Percentiles rank a stretch among this genome's conserved stretches.
phyloP scores from a whole-genome alignment of 768 basidiomycete species.

The Collybia mongolica region DNA sequence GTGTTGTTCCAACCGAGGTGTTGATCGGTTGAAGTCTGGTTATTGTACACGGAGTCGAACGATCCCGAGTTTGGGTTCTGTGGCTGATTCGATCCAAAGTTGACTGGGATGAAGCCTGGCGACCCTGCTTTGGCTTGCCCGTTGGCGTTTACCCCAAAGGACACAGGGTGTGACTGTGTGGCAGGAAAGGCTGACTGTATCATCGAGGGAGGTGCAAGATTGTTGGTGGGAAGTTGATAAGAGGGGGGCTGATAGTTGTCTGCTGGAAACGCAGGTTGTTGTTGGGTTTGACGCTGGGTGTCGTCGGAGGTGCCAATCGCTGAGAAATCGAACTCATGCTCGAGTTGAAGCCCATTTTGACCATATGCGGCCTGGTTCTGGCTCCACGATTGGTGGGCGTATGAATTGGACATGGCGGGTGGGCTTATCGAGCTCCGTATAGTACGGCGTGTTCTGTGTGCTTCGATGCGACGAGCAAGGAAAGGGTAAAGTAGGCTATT shows the following conservation, averaged over 20 bases:
- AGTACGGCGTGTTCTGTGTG: constrained; percentile 9
- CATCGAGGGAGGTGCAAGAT: constrained; percentile 5
- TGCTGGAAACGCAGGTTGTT: constrained; percentile 1
- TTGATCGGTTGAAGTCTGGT: constrained; percentile 9
- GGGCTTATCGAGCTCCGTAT: constrained; percentile 10
- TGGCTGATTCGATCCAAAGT: constrained; percentile 5
- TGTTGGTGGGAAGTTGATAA: constrained; percentile 7
- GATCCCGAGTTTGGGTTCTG: constrained; percentile 11
- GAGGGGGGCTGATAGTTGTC: constrained; percentile 14
- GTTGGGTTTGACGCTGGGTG: constrained; percentile 7
- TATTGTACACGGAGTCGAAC: constrained; percentile 8
- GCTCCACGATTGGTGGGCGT: constrained; percentile 15
- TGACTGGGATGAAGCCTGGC: constrained; percentile 1
- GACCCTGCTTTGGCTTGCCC: constrained; percentile 1
- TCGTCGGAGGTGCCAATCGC: constrained; percentile 6
- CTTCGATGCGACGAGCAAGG: constrained; percentile 5
- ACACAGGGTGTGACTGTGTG: constrained; percentile 2
- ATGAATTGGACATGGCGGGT: constrained; percentile 12
- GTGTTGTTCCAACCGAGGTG: constrained; percentile 11
- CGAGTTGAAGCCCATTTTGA: constrained; percentile 8
- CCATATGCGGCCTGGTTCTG: constrained; percentile 12
- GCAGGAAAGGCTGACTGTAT: constrained; percentile 7
- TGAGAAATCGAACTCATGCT: constrained; percentile 15
- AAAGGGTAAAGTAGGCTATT: neutral
- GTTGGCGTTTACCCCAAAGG: constrained; percentile 6